Evolutionary conservation across 2,329 filamentous ascomycete species (phyloP).

Genomic region (Nigrospora osmanthi): DNA sequence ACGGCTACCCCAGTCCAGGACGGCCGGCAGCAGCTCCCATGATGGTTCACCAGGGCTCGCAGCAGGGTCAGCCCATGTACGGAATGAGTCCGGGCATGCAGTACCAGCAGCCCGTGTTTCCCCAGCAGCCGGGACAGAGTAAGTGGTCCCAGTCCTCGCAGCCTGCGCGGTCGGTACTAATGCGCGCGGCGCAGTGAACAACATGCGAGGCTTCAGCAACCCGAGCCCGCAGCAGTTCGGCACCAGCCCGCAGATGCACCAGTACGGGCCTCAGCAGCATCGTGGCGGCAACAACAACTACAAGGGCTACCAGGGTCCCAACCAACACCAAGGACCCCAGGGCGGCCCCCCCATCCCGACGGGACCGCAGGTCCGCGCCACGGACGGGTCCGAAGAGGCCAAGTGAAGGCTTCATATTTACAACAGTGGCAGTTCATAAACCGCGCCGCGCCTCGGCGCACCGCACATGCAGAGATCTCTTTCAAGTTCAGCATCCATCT

Average conservation of each 20-base stretch:
- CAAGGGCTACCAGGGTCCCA: conserved; percentile 41
- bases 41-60: conserved; percentile 93
- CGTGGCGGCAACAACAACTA: conserved; percentile 48
- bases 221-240: conserved; percentile 54
- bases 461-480: conserved; percentile 16
- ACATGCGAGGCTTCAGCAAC: conserved; percentile 52
- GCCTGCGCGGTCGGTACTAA: conserved; percentile 21
- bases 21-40: conserved; percentile 65
- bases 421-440: conserved; percentile 4
- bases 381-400: conserved; percentile 35
- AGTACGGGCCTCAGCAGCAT: conserved; percentile 51
- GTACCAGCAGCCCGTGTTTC: conserved; percentile 68
- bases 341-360: conserved; percentile 24
- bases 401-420: conserved; percentile 25
- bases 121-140: conserved; percentile 67
- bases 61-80: conserved; percentile 76
- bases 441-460: conserved; percentile 20
- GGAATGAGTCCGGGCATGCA: conserved; percentile 70
- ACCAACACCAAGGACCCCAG: conserved; percentile 30
- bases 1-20: conserved; percentile 83
- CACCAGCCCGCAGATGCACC: conserved; percentile 57
- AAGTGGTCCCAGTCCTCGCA: conserved; percentile 38
- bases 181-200: conserved; percentile 43
- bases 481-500: conserved; percentile 6
- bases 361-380: conserved; percentile 22